Conservation (phyloP, 768 basidiomycete species). For the Rubroboletus satanas region DNA sequence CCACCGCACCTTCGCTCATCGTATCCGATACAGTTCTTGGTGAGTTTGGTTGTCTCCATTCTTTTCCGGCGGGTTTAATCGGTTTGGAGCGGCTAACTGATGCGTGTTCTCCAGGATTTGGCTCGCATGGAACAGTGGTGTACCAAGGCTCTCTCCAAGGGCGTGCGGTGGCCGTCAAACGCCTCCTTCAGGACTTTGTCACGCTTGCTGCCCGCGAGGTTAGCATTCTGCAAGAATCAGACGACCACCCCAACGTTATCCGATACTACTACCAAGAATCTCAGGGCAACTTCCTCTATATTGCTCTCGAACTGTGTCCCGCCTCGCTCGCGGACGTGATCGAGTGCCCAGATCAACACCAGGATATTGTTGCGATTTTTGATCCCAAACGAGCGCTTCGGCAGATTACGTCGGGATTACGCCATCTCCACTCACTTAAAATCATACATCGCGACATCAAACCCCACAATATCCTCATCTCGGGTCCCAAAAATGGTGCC, state of each 20-base stretch:
- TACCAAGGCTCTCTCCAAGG: conserved; percentile 94
- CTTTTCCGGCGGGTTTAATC: neutral
- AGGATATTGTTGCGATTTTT: conserved; percentile 74
- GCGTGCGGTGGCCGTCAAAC: conserved; percentile 97
- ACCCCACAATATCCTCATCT: conserved; percentile 94
- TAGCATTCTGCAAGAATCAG: conserved; percentile 89
- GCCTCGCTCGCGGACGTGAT: conserved; percentile 85
- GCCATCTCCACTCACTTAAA: conserved; percentile 90
- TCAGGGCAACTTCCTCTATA: conserved; percentile 91
- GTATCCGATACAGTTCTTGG: conserved; percentile 77
- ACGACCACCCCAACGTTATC: conserved; percentile 98
- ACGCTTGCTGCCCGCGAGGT: conserved; percentile 94
- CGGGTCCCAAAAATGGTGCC: conserved; percentile 56
- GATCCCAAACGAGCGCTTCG: conserved; percentile 84
- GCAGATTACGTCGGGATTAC: conserved; percentile 83
- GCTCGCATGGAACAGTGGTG: conserved; percentile 96
- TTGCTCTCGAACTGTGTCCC: conserved; percentile 93
- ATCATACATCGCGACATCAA: conserved; percentile 99
- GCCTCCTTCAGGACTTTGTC: conserved; percentile 91
- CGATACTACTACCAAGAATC: conserved; percentile 97
- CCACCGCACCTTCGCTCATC: conserved; percentile 47
- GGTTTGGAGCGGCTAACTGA: conserved; percentile 4
- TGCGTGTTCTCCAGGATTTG: conserved; percentile 60
- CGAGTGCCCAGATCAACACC: conserved; percentile 72
- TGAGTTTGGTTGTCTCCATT: conserved; percentile 32